phyloP scores from a whole-genome alignment of 306 rosid species.

The Pterocarpus macrocarpus region DNA sequence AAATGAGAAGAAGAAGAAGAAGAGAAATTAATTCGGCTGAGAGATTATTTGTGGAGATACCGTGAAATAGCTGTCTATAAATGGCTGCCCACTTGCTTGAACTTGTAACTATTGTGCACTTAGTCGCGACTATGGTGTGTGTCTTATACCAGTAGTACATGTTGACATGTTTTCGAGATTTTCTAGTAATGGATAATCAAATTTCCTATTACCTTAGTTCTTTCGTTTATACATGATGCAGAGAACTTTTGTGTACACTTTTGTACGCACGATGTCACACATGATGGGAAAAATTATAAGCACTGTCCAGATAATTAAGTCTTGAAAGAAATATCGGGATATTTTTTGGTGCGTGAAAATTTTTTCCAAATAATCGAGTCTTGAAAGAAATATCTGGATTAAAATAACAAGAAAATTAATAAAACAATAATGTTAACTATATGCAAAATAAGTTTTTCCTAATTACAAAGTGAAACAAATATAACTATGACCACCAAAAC shows the following conservation, averaged over 20 bases:
- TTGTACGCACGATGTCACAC: not conserved
- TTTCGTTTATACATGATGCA: not conserved
- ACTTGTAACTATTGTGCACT: slow-evolving; percentile 33
- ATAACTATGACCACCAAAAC: not conserved
- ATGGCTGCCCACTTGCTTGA: not conserved
- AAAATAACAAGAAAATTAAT: not conserved
- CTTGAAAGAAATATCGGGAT: too few relatives aligned
- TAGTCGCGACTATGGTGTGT: not conserved
- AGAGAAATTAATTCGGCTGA: slow-evolving; percentile 54
- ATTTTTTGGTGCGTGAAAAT: too few relatives aligned
- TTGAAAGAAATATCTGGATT: not conserved
- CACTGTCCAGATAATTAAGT: too few relatives aligned
- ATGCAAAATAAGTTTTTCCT: not conserved
- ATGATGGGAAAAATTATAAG: not conserved
- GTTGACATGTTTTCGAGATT: slow-evolving; percentile 1
- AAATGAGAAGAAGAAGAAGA: slow-evolving; percentile 71
- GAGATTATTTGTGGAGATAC: not conserved
- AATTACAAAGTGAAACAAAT: not conserved
- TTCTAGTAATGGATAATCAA: slow-evolving; percentile 3
- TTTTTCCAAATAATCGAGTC: too few relatives aligned
- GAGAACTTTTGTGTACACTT: not conserved
- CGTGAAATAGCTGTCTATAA: not conserved
- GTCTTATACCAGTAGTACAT: not conserved
- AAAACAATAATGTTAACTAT: not conserved
- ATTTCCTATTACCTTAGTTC: not conserved